Percentiles rank a stretch among this genome's conserved stretches.
These are phyloP conservation scores for Phytophthora fragariaefolia DNA, from an alignment of 352 stramenopile genomes.

Conservation along the genomic window DNA sequence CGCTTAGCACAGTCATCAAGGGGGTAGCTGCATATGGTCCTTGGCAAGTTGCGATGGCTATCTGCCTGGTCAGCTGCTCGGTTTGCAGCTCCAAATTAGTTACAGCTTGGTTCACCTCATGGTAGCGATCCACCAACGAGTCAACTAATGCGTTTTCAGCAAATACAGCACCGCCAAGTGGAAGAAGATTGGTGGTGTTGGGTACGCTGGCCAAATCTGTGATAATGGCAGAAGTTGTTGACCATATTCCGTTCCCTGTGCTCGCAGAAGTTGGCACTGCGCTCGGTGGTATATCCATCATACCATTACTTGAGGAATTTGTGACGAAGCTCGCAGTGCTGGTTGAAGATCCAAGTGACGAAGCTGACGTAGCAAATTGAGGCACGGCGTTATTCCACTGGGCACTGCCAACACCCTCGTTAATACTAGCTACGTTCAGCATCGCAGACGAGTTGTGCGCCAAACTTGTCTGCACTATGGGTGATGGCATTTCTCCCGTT, in stretches of 20 bases:
- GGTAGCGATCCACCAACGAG: conserved; percentile 59
- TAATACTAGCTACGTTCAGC: conserved; percentile 12
- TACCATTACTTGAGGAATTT: conserved; percentile 20
- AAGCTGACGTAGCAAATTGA: conserved; percentile 9
- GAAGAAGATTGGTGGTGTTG: conserved; percentile 29
- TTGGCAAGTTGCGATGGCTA: conserved; percentile 55
- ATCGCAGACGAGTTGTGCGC: conserved; percentile 2
- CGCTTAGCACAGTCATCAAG: conserved; percentile 37
- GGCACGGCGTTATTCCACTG: conserved; percentile 21
- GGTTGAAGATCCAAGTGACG: conserved; percentile 19
- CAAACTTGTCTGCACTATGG: conserved; percentile 9
- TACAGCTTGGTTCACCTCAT: conserved; percentile 53
- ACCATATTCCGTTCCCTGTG: conserved; percentile 27
- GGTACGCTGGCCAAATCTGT: conserved; percentile 29
- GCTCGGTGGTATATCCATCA: conserved; percentile 20
- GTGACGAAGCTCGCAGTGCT: conserved; percentile 9
- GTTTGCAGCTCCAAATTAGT: conserved; percentile 50
- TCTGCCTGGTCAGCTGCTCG: conserved; percentile 46
- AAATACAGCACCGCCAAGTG: conserved; percentile 29
- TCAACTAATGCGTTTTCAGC: conserved; percentile 60
- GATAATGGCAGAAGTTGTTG: conserved; percentile 34
- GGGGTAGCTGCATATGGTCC: conserved; percentile 44
- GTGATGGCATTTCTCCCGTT: conserved; percentile 1
- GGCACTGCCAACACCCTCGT: neutral
- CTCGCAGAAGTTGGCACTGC: conserved; percentile 12